phyloP scores from a whole-genome alignment of 768 basidiomycete species.

The Suillus alpinus region DNA sequence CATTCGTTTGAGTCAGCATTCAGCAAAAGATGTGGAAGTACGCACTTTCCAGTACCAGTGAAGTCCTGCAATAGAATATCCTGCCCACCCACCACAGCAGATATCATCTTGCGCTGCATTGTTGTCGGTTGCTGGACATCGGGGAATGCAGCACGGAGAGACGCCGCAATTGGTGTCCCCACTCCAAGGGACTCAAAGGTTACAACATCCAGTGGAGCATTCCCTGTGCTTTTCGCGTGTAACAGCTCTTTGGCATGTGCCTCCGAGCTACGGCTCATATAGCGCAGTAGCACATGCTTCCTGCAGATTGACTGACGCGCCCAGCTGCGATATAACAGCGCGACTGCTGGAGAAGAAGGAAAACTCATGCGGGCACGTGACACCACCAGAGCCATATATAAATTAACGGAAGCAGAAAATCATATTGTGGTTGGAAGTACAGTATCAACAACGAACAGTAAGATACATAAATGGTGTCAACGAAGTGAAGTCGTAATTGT shows the following conservation, averaged over 20 bases:
- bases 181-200: conserved; percentile 56
- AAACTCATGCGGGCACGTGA: conserved; percentile 28
- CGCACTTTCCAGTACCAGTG: conserved; percentile 82
- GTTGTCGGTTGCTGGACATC: conserved; percentile 54
- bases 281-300: conserved; percentile 20
- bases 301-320: conserved; percentile 18
- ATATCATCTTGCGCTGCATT: conserved; percentile 59
- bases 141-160: conserved; percentile 60
- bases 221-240: conserved; percentile 1
- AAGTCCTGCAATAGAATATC: conserved; percentile 67
- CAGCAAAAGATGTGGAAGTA: conserved; percentile 6
- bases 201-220: conserved; percentile 3
- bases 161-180: conserved; percentile 43
- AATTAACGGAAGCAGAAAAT: neutral
- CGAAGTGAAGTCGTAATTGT: conserved; percentile 4
- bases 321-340: conserved; percentile 4
- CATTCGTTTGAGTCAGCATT: conserved; percentile 2
- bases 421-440: neutral
- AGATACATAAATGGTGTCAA: conserved; percentile 12
- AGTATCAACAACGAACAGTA: conserved; percentile 4
- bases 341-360: conserved; percentile 9
- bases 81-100: conserved; percentile 51
- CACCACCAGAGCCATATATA: neutral
- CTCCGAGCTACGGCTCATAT: conserved; percentile 24
- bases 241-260: conserved; percentile 11